A percentile compares a stretch with the other conserved stretches of the same genome.
Evolutionary conservation across 352 stramenopile genomes (phyloP).

Genomic region (Thraustotheca clavata): DNA sequence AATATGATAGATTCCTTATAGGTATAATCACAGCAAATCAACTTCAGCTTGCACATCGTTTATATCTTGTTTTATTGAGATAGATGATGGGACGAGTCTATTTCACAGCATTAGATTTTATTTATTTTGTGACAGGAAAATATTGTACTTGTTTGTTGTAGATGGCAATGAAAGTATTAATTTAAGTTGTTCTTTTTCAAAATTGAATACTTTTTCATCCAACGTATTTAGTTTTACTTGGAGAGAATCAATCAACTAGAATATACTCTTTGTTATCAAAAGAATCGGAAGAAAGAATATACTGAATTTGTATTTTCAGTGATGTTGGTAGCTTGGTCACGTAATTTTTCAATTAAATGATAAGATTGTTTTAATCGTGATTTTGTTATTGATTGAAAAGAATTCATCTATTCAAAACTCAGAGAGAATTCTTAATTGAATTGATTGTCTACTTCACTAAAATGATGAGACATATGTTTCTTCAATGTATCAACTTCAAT

Average conservation of each 20-base stretch:
- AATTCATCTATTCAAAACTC: conserved; percentile 5
- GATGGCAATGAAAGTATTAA: conserved; percentile 47
- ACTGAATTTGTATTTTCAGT: no score
- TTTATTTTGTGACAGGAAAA: background rate
- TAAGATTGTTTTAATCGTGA: conserved; percentile 1
- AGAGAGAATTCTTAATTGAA: no score
- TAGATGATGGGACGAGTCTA: conserved; percentile 12
- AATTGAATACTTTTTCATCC: conserved; percentile 45
- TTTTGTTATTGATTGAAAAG: background rate
- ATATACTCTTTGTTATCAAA: background rate
- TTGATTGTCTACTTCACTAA: conserved; percentile 1
- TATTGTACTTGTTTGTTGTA: background rate
- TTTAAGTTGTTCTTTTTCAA: conserved; percentile 64
- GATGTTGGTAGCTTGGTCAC: conserved; percentile 2
- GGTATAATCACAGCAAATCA: background rate
- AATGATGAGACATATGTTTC: background rate
- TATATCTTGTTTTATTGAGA: conserved; percentile 26
- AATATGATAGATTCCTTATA: background rate
- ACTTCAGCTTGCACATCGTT: conserved; percentile 3
- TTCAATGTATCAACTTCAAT: conserved; percentile 14
- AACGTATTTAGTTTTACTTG: conserved; percentile 29
- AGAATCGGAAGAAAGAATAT: background rate
- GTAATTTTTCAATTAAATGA: background rate
- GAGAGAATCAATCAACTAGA: conserved; percentile 16
- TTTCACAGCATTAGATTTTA: background rate